Conservation (phyloP, 2,329 filamentous ascomycete genomes). For the Aspergillus luchuensis region DNA sequence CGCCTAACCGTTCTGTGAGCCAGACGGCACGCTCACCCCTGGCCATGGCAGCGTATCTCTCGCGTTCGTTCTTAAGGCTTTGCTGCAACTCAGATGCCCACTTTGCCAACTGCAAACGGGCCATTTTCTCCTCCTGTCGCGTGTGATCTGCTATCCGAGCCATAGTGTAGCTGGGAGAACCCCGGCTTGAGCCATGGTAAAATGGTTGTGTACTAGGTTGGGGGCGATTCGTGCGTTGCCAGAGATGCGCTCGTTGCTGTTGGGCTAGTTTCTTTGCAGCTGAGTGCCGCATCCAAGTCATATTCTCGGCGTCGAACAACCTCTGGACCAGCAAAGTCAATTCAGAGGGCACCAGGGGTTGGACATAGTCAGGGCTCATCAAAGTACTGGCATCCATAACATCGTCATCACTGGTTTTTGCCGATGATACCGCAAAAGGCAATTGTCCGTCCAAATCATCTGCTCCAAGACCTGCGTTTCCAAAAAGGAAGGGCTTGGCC, state of each 20-base stretch:
- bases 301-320: conserved; percentile 75
- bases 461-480: conserved; percentile 35
- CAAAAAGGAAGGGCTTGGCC: conserved; percentile 69
- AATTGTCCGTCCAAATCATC: conserved; percentile 37
- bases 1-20: conserved; percentile 66
- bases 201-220: conserved; percentile 29
- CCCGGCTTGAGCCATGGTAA: conserved; percentile 28
- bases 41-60: conserved; percentile 65
- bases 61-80: conserved; percentile 72
- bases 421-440: conserved; percentile 78
- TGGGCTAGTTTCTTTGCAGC: conserved; percentile 78
- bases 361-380: conserved; percentile 88
- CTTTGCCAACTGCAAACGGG: conserved; percentile 72
- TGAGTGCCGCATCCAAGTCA: conserved; percentile 78
- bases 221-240: conserved; percentile 4
- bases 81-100: conserved; percentile 82
- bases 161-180: conserved; percentile 58
- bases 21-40: conserved; percentile 67
- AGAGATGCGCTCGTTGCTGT: conserved; percentile 58
- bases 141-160: conserved; percentile 63
- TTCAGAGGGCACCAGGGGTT: conserved; percentile 77
- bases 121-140: conserved; percentile 61
- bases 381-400: conserved; percentile 89
- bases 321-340: conserved; percentile 68
- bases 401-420: conserved; percentile 70